Evolutionary conservation across 1,284 basidiomycete species (phyloP), one percentile per base, ranked within the genome.

Genomic region (Apiotrichum porosum): DNA sequence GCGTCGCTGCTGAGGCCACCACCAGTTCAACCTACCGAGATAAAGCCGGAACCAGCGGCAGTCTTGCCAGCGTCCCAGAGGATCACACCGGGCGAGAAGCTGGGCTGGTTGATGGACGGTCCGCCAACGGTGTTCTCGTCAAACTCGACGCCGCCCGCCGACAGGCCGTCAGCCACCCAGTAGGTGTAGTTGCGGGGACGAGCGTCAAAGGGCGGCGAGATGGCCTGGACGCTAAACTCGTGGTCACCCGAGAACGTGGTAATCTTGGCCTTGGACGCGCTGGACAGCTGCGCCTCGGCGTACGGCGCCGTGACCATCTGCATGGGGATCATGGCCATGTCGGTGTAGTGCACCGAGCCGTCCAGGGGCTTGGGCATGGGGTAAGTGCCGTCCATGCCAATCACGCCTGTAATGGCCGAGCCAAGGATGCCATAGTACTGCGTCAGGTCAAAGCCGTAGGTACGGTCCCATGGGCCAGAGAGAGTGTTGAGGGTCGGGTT

Each of bases 401-500:
- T 40, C 17, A 52, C 23, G 3, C 37, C 39, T 3, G 52, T 41
- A 33, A 58, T 49, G 37, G 37, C 23, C 2, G 46, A 19, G 6
- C 46, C 56, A n/a, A 55, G 10, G 14, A 30, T 46, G 14, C 58
- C 56, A 33, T 39, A 55, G 44, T 58, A 58, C 38, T 55, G 47
- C 1, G 53, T 58, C 47, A 58, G 37, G 39, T 41, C 44, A 37
- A 50, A 58, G 5, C 56, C 56, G 36, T 58, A 58, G 3, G 53
- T 19, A 15, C 56, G 18, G 37, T 58, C 56, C 56, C 56, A 58
- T 14, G 56, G 51, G 18, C 56, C 56, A 17, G 56, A 39, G 5
- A 58, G 28, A 26, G 44, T 56, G 19, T 14, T n/a, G 15, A 58
- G 36, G 6, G 56, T 44, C 9, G 56, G 56, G 44, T 58, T 58